A percentile compares a stretch with the other conserved stretches of the same genome.
Conservation (phyloP, 768 basidiomycete species). For the Podaxis carcinomalis region DNA sequence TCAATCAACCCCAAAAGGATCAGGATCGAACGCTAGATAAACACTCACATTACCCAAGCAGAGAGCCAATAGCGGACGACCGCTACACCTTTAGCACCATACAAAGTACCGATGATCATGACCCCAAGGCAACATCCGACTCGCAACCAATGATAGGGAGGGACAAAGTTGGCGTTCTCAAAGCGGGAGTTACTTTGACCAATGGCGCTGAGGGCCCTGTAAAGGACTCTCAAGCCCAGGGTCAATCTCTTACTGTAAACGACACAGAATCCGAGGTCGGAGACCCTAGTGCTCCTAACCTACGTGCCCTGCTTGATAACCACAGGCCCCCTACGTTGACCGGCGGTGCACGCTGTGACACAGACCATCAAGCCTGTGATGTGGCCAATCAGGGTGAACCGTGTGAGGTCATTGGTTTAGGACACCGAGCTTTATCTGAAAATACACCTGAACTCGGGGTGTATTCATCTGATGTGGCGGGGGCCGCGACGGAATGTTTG, state of each 20-base stretch:
- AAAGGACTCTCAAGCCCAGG: conserved; percentile 5
- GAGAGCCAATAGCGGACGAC: background rate
- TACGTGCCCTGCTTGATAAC: background rate
- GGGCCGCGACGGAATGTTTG: conserved; percentile 5
- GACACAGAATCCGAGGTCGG: conserved; percentile 9
- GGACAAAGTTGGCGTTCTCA: background rate
- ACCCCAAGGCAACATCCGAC: background rate
- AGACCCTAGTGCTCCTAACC: conserved; percentile 2
- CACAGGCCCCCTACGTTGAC: background rate
- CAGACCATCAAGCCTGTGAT: background rate
- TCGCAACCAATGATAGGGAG: background rate
- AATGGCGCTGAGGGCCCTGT: background rate
- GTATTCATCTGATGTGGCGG: background rate
- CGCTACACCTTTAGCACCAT: background rate
- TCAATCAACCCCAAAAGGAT: background rate
- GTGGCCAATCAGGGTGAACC: background rate
- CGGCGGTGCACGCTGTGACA: conserved; percentile 8
- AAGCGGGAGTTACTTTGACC: background rate
- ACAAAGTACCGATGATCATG: background rate
- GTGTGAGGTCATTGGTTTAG: background rate
- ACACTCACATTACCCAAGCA: background rate
- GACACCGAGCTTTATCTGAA: background rate
- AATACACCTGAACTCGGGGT: background rate
- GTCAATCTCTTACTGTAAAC: background rate
- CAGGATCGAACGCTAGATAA: background rate